Evolutionary conservation across 108 stramenopile genomes (phyloP).

Genomic region (Discostella stelligeroides): DNA sequence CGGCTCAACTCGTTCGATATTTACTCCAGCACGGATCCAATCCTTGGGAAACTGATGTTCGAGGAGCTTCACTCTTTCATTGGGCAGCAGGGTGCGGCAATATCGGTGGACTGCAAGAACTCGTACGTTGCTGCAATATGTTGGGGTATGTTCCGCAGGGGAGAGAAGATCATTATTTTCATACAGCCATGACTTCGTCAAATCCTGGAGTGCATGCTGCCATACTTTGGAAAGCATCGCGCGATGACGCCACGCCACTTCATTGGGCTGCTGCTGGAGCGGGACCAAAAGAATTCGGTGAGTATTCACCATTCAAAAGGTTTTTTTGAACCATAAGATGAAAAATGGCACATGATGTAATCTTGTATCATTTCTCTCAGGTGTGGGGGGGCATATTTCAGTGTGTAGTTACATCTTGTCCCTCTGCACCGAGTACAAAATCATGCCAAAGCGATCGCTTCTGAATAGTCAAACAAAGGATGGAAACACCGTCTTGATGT

Average conservation of each 20-base stretch:
- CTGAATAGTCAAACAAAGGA: slow-evolving; percentile 75
- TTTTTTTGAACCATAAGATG: too few relatives aligned
- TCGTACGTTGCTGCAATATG: slow-evolving; percentile 42
- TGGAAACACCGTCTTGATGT: slow-evolving; percentile 86
- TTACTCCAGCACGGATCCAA: slow-evolving; percentile 76
- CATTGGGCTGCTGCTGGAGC: slow-evolving; percentile 86
- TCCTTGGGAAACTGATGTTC: slow-evolving; percentile 73
- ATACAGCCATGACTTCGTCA: not conserved
- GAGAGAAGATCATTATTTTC: not conserved
- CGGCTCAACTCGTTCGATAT: slow-evolving; percentile 58
- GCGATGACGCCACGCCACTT: slow-evolving; percentile 78
- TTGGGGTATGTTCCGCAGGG: not conserved
- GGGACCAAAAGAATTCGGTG: slow-evolving; percentile 71
- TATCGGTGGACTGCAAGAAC: slow-evolving; percentile 52
- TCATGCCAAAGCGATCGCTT: slow-evolving; percentile 37
- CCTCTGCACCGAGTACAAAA: slow-evolving; percentile 23
- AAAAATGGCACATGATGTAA: too few relatives aligned
- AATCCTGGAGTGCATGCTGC: slow-evolving; percentile 52
- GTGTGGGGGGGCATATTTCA: slow-evolving; percentile 66
- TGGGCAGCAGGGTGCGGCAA: slow-evolving; percentile 84
- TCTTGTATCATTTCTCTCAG: too few relatives aligned
- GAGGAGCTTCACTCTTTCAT: slow-evolving; percentile 71
- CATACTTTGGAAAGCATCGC: slow-evolving; percentile 50
- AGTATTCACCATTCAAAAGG: not conserved
- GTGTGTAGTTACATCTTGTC: slow-evolving; percentile 62